phyloP scores from a whole-genome alignment of 306 rosid species.

The Coriaria nepalensis region DNA sequence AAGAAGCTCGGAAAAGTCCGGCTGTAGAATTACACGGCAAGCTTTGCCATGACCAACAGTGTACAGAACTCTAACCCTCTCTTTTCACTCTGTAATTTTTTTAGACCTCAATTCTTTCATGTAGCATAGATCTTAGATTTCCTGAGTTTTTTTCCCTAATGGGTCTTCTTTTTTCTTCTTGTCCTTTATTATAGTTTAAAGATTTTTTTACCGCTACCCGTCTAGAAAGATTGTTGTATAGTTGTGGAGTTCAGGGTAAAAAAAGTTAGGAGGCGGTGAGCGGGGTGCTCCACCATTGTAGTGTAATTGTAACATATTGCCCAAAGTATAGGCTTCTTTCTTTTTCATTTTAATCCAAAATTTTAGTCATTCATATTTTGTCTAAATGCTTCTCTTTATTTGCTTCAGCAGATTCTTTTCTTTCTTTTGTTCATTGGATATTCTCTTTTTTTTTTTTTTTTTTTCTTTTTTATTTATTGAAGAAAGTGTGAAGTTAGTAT shows the following conservation, averaged over 20 bases:
- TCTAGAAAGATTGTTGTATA: neutral
- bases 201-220: no score
- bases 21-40: neutral
- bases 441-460: no score
- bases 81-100: neutral
- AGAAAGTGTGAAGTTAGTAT: no score
- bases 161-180: neutral
- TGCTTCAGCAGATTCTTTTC: no score
- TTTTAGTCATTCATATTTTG: no score
- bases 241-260: slow-evolving; percentile 35
- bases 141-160: neutral
- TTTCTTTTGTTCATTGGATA: no score
- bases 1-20: slow-evolving; percentile 11
- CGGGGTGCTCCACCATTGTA: slow-evolving; percentile 10
- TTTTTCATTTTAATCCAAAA: slow-evolving; percentile 8
- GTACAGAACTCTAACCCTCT: slow-evolving; percentile 1
- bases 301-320: slow-evolving; percentile 43
- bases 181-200: neutral
- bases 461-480: no score
- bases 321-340: slow-evolving; percentile 22
- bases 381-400: no score
- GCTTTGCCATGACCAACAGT: neutral
- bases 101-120: slow-evolving; percentile 3
- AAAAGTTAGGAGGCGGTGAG: slow-evolving; percentile 31
- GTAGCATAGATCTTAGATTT: neutral